phyloP scores from a whole-genome alignment of 2,329 filamentous ascomycete species.

The Fusarium sp. region DNA sequence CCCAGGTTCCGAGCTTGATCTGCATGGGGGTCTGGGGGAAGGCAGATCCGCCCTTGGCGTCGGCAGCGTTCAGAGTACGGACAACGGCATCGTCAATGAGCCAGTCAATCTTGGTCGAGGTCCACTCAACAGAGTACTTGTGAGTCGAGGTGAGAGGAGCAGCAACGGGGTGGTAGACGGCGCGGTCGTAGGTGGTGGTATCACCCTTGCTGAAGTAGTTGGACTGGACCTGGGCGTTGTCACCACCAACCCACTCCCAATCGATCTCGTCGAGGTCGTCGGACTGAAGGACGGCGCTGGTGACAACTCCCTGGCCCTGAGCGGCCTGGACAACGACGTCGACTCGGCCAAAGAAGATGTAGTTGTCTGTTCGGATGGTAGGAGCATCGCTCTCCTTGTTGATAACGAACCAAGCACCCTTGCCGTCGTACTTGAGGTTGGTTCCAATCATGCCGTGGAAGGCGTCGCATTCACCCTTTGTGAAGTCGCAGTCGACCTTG shows the following conservation, averaged over 20 bases:
- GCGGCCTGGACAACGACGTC: constrained; percentile 84
- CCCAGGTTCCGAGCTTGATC: constrained; percentile 77
- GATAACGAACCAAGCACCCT: constrained; percentile 74
- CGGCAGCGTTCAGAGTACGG: constrained; percentile 70
- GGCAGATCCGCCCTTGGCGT: constrained; percentile 68
- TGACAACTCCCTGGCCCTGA: constrained; percentile 86
- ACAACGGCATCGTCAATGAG: constrained; percentile 70
- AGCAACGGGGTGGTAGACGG: constrained; percentile 69
- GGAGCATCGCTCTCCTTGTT: constrained; percentile 73
- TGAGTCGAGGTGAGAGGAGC: constrained; percentile 69
- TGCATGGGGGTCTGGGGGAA: constrained; percentile 82
- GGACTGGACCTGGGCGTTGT: constrained; percentile 80
- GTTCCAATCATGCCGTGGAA: constrained; percentile 63
- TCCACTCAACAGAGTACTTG: constrained; percentile 79
- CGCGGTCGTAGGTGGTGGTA: constrained; percentile 77
- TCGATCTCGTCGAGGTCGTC: constrained; percentile 90
- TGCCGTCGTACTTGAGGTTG: constrained; percentile 58
- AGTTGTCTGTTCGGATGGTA: constrained; percentile 82
- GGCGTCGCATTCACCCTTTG: constrained; percentile 72
- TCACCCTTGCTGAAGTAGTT: constrained; percentile 88
- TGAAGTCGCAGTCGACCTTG: constrained; percentile 76
- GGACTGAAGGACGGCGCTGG: constrained; percentile 89
- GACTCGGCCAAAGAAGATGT: constrained; percentile 96
- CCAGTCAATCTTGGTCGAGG: constrained; percentile 72
- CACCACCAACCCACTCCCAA: constrained; percentile 92